phyloP scores from a whole-genome alignment of 805 yeast species.

The Vanderwaltozyma verrucispora region DNA sequence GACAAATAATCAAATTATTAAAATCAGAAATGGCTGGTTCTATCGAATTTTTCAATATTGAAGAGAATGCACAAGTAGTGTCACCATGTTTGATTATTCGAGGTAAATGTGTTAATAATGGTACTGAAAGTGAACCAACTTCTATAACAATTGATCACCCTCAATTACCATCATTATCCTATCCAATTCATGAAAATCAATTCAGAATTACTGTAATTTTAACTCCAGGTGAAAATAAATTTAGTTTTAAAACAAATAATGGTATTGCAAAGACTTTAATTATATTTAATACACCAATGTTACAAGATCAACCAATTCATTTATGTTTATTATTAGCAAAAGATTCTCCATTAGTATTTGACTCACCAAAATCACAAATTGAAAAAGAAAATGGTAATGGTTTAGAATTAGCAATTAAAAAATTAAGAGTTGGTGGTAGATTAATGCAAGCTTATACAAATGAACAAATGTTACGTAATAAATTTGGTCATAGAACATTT shows the following conservation, averaged over 20 bases:
- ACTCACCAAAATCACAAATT: constrained; percentile 46
- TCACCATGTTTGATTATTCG: constrained; percentile 43
- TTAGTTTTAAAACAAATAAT: constrained; percentile 39
- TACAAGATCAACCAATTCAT: constrained; percentile 65
- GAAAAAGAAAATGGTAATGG: constrained; percentile 47
- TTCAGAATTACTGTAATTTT: constrained; percentile 73
- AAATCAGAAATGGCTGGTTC: constrained; percentile 4
- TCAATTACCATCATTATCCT: constrained; percentile 51
- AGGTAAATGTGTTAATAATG: constrained; percentile 30
- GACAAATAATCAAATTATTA: not conserved
- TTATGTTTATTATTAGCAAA: constrained; percentile 64
- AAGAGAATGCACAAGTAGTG: constrained; percentile 29
- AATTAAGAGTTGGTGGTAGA: constrained; percentile 72
- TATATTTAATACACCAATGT: constrained; percentile 44
- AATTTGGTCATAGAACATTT: constrained; percentile 71
- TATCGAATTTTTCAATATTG: constrained; percentile 27
- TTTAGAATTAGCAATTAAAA: constrained; percentile 56
- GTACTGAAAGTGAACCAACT: constrained; percentile 18
- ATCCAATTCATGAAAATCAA: constrained; percentile 55
- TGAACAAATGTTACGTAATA: constrained; percentile 74
- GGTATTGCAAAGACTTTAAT: constrained; percentile 28
- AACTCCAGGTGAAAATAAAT: constrained; percentile 51
- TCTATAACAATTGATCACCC: constrained; percentile 34
- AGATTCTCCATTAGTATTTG: constrained; percentile 64
- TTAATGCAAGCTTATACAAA: constrained; percentile 85